Conservation (phyloP, 2,329 filamentous ascomycete genomes). For the Cercospora berteroae region DNA sequence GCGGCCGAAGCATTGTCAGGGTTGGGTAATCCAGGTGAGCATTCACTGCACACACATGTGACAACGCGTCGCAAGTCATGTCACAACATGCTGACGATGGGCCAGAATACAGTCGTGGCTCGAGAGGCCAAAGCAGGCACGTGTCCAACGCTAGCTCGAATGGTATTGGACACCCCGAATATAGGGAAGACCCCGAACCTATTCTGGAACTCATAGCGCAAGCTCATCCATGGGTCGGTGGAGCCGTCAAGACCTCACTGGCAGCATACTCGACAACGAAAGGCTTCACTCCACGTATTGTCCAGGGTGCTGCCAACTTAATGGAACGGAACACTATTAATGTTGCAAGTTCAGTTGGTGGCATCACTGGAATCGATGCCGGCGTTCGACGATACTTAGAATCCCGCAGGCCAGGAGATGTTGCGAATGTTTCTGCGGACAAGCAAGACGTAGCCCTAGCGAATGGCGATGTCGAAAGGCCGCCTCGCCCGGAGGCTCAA, state of each 20-base stretch:
- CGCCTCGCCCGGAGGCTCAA: slow-evolving; percentile 56
- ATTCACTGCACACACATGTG: background rate
- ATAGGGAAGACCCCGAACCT: slow-evolving; percentile 64
- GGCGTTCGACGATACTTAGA: slow-evolving; percentile 80
- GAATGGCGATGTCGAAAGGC: slow-evolving; percentile 48
- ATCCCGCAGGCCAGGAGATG: slow-evolving; percentile 53
- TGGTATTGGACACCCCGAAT: slow-evolving; percentile 6
- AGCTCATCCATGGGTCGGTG: slow-evolving; percentile 80
- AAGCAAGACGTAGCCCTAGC: slow-evolving; percentile 46
- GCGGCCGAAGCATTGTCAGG: slow-evolving; percentile 53
- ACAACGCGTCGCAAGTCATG: background rate
- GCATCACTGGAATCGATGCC: slow-evolving; percentile 82
- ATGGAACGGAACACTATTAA: slow-evolving; percentile 86
- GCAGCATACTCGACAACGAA: slow-evolving; percentile 85
- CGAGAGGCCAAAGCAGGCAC: slow-evolving; percentile 34
- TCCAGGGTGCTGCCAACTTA: slow-evolving; percentile 81
- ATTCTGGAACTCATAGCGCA: slow-evolving; percentile 83
- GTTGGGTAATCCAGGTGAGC: slow-evolving; percentile 49
- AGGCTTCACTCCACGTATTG: slow-evolving; percentile 84
- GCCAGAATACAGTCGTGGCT: slow-evolving; percentile 46
- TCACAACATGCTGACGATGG: background rate
- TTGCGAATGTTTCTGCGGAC: slow-evolving; percentile 42
- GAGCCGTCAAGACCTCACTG: slow-evolving; percentile 71
- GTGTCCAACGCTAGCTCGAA: slow-evolving; percentile 28
- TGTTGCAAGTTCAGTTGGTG: slow-evolving; percentile 78